Percentiles rank a stretch among this genome's conserved stretches.
Evolutionary conservation across 352 stramenopile species (phyloP).

Genomic region (Phytophthora vignae): DNA sequence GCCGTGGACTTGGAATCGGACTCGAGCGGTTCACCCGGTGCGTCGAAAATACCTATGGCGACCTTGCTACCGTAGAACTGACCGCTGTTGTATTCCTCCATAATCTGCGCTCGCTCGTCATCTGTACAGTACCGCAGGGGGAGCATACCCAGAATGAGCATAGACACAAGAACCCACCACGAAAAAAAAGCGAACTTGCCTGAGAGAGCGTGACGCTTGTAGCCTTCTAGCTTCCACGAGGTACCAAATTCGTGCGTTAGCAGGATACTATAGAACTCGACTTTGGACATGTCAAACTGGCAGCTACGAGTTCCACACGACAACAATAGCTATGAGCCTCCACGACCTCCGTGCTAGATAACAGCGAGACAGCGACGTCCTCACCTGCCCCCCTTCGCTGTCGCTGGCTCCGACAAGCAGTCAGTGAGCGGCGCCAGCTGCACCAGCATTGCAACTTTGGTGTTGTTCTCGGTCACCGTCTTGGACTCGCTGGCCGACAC

Average conservation of each 20-base stretch:
- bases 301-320: slow-evolving; percentile 39
- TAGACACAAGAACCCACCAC: not conserved
- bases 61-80: slow-evolving; percentile 73
- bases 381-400: slow-evolving; percentile 17
- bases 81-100: slow-evolving; percentile 61
- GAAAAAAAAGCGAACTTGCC: slow-evolving; percentile 29
- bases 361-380: not conserved
- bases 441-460: slow-evolving; percentile 61
- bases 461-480: slow-evolving; percentile 43
- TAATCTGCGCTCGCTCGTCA: slow-evolving; percentile 60
- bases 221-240: slow-evolving; percentile 60
- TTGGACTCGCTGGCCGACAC: slow-evolving; percentile 70
- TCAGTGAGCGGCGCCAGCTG: slow-evolving; percentile 56
- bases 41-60: slow-evolving; percentile 70
- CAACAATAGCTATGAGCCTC: not conserved
- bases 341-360: not conserved
- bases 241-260: slow-evolving; percentile 43
- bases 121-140: slow-evolving; percentile 29
- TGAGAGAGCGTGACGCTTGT: slow-evolving; percentile 63
- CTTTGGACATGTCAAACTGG: slow-evolving; percentile 64
- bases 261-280: slow-evolving; percentile 76
- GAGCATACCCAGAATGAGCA: not conserved
- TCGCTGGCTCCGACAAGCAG: slow-evolving; percentile 28
- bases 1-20: slow-evolving; percentile 43
- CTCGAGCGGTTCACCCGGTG: slow-evolving; percentile 44